Conservation (phyloP, 1,284 basidiomycete genomes). For the Limonomyces culmigenus region DNA sequence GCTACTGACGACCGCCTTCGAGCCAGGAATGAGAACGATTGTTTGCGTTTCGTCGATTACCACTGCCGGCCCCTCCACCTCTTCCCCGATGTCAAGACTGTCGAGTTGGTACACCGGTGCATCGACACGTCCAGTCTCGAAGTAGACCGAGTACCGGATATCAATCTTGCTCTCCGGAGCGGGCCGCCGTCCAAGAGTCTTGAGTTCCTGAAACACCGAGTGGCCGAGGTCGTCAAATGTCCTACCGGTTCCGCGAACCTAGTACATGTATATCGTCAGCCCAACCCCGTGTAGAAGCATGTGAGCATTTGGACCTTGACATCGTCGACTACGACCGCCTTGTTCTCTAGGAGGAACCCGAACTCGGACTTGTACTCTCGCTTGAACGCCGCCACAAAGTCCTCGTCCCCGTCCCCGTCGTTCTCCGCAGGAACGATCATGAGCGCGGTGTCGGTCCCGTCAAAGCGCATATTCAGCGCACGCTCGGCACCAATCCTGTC, state of each 20-base stretch:
- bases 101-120: conserved; percentile 71
- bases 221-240: conserved; percentile 74
- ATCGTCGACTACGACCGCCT: conserved; percentile 77
- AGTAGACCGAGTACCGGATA: conserved; percentile 54
- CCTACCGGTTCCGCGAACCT: conserved; percentile 73
- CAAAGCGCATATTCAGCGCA: conserved; percentile 84
- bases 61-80: conserved; percentile 70
- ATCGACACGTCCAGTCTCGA: conserved; percentile 62
- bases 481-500: conserved; percentile 59
- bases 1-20: conserved; percentile 46
- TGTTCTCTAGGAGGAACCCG: conserved; percentile 77
- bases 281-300: background rate
- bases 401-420: conserved; percentile 41
- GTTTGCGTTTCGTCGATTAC: conserved; percentile 90
- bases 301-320: conserved; percentile 45
- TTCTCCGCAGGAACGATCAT: conserved; percentile 58
- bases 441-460: conserved; percentile 81
- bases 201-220: conserved; percentile 64
- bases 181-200: conserved; percentile 23
- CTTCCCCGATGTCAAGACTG: conserved; percentile 49
- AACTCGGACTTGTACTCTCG: conserved; percentile 71
- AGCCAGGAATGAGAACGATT: conserved; percentile 63
- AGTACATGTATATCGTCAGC: background rate
- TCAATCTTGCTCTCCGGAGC: conserved; percentile 29
- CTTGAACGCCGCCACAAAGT: conserved; percentile 72